Conservation (phyloP, 148 eudicot genomes). For the Rhododendron kiyosumense region DNA sequence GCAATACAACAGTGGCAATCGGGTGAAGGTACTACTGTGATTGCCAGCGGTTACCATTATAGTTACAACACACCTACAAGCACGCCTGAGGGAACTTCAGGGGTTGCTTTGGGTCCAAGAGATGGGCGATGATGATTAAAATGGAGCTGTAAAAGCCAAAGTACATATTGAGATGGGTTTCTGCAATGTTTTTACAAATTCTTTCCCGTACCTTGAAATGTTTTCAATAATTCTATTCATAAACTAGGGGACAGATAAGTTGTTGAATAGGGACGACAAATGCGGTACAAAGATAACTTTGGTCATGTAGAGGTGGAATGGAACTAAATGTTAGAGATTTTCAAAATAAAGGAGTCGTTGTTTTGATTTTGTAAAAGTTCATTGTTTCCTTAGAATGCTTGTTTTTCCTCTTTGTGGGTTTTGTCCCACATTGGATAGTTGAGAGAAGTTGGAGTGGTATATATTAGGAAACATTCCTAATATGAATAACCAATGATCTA, state of each 20-base stretch:
- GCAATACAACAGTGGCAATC: slow-evolving; percentile 50
- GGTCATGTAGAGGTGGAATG: background rate
- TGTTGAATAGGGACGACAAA: background rate
- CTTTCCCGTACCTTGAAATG: background rate
- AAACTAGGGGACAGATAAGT: background rate
- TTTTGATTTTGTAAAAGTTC: no score
- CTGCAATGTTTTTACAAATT: background rate
- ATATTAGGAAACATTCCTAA: no score
- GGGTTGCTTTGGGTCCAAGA: slow-evolving; percentile 16
- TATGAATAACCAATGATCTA: no score
- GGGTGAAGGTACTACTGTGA: slow-evolving; percentile 30
- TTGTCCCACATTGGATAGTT: no score
- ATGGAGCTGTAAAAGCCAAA: background rate
- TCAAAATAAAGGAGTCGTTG: no score
- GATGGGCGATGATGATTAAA: slow-evolving; percentile 28
- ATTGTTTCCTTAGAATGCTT: no score
- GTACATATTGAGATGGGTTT: background rate
- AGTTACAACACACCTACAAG: slow-evolving; percentile 9
- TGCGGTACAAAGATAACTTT: background rate
- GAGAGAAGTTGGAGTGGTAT: no score
- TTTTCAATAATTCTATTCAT: background rate
- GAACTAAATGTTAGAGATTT: no score
- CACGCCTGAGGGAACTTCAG: slow-evolving; percentile 23
- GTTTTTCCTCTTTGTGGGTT: no score
- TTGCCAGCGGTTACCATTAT: slow-evolving; percentile 8